Conservation (phyloP, 495 filamentous ascomycete genomes). For the Penicillium longicatenatum region DNA sequence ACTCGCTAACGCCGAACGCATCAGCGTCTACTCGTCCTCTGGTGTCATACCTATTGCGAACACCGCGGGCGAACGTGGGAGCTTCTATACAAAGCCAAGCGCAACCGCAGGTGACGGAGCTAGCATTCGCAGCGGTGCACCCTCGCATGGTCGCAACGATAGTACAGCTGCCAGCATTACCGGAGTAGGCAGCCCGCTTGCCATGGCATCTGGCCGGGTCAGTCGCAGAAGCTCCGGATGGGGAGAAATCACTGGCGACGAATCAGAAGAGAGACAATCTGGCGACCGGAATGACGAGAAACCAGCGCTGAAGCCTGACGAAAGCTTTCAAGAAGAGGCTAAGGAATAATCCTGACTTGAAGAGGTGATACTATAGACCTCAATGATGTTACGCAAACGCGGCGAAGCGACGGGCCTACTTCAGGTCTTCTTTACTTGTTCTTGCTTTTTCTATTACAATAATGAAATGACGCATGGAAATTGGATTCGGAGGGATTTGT, state of each 20-base stretch:
- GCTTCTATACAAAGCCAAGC: slow-evolving; percentile 72
- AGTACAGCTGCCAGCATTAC: slow-evolving; percentile 78
- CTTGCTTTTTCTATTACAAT: slow-evolving; percentile 9
- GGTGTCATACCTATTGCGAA: slow-evolving; percentile 62
- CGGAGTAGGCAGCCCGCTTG: slow-evolving; percentile 63
- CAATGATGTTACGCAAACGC: slow-evolving; percentile 24
- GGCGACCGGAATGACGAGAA: slow-evolving; percentile 28
- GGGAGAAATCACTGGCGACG: slow-evolving; percentile 58
- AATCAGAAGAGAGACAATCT: slow-evolving; percentile 23
- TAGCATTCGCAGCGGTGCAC: slow-evolving; percentile 74
- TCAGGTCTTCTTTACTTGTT: slow-evolving; percentile 3
- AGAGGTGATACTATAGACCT: neutral
- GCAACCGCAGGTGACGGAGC: slow-evolving; percentile 63
- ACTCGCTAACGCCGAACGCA: slow-evolving; percentile 71
- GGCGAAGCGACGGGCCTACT: slow-evolving; percentile 1
- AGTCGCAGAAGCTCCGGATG: slow-evolving; percentile 65
- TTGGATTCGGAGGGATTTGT: slow-evolving; percentile 13
- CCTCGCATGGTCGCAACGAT: slow-evolving; percentile 78
- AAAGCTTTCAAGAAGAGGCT: slow-evolving; percentile 15
- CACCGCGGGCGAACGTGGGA: slow-evolving; percentile 70
- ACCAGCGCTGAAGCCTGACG: slow-evolving; percentile 6
- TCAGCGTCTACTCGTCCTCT: slow-evolving; percentile 83
- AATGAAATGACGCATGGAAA: slow-evolving; percentile 32
- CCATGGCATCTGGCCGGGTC: slow-evolving; percentile 46
- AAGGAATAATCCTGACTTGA: slow-evolving; percentile 11